Base-by-base conservation (phyloP, 31 red algal species). In the Asparagopsis taxiformis region DNA sequence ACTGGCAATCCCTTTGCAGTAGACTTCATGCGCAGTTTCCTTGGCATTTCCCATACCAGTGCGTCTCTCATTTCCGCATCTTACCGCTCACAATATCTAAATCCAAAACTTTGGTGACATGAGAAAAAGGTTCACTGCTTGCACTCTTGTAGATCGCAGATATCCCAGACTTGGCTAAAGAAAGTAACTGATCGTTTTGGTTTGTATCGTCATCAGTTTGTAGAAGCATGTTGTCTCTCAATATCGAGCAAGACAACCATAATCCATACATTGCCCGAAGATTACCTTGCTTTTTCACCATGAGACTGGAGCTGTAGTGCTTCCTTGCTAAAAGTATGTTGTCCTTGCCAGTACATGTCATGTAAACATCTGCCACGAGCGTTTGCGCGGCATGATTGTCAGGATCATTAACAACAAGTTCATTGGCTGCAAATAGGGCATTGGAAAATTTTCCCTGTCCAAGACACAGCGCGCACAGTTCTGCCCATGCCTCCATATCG, bases 351-450 rank as follows among this genome's bases (percentile, higher is more conserved):
- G 55, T 62, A 16, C 43, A 59, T 15, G 81, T 85, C 1, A 68
- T 64, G 37, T 75, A 75, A 30, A 85, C 64, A 58, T 85, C 81
- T 16, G 81, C 81, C 13, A 75, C 49, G 17, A 85, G 26, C n/a
- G 43, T 35, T 5, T 85, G 81, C 20, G 59, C 46, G 26, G 81
- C 62, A 31, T 73, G 58, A 57, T 73, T 65, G 1, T 35, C 48
- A 22, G 59, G 56, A 24, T 73, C 68, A 13, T 51, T 30, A 3
- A 83, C 41, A 1, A 83, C 55, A 0, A 83, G 58, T 57, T 83
- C 79, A 72, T 83, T 83, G 1, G 79, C 79, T 15, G 79, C 79
- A 43, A 83, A 83, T 34, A 72, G 38, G 15, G 79, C 79, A 53
- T 83, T 62, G 10, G 56, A 44, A 39, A 72, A 65, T 10, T 63